Percentiles rank a stretch among this genome's conserved stretches.
phyloP scores from a whole-genome alignment of 2,329 filamentous ascomycete species.

The Hirsutella minnesotensis region DNA sequence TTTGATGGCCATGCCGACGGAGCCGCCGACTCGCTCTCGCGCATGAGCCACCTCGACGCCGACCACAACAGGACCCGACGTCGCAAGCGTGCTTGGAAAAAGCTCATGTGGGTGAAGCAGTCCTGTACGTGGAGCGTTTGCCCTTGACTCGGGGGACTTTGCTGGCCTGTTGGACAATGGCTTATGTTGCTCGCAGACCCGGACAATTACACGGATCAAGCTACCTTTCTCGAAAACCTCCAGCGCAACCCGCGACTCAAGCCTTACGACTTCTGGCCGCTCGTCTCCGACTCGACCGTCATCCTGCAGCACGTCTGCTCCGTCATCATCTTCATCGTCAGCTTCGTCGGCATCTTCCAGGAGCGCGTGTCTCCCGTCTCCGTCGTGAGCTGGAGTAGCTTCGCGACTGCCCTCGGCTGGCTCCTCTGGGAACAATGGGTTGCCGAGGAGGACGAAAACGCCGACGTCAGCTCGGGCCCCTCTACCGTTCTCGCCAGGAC shows the following conservation, averaged over 20 bases:
- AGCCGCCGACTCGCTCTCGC: slow-evolving; percentile 18
- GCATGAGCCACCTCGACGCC: slow-evolving; percentile 33
- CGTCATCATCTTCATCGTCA: slow-evolving; percentile 87
- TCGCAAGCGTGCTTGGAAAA: slow-evolving; percentile 75
- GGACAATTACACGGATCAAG: slow-evolving; percentile 98
- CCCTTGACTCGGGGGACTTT: too few species aligned
- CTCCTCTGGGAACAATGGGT: slow-evolving; percentile 87
- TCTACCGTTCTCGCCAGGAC: slow-evolving; percentile 21
- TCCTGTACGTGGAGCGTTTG: slow-evolving; percentile 56
- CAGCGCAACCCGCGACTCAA: slow-evolving; percentile 88
- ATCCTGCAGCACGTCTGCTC: slow-evolving; percentile 96
- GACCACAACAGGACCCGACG: slow-evolving; percentile 52
- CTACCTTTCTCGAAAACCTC: slow-evolving; percentile 90
- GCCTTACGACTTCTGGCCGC: slow-evolving; percentile 95
- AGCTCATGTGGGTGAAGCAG: slow-evolving; percentile 95
- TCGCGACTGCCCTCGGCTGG: slow-evolving; percentile 80
- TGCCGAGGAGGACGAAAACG: slow-evolving; percentile 47
- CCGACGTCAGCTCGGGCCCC: slow-evolving; percentile 22
- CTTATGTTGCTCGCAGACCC: slow-evolving; percentile 46
- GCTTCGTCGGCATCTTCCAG: slow-evolving; percentile 82
- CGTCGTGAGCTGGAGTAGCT: slow-evolving; percentile 73
- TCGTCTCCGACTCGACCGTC: slow-evolving; percentile 88
- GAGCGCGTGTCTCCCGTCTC: slow-evolving; percentile 82
- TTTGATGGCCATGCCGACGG: slow-evolving; percentile 22
- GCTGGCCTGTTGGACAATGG: not conserved